Base-by-base conservation (phyloP, 495 filamentous ascomycete species). In the Penicillium soppii region DNA sequence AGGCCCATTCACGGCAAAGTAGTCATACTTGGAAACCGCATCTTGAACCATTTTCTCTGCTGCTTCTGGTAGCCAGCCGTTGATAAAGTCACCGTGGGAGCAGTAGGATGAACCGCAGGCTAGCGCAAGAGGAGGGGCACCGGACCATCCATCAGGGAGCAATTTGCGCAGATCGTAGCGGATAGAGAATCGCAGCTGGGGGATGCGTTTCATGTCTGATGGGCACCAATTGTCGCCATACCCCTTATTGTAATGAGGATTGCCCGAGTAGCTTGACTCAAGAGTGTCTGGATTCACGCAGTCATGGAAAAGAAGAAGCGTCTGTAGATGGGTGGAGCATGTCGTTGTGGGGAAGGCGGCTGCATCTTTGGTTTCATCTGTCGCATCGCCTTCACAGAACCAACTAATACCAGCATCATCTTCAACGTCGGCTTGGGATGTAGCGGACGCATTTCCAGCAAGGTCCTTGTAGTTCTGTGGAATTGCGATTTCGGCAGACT, bases 41-140 rank as follows among this genome's bases (percentile, higher is more conserved):
- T 48, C 48, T 23, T 43, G 0, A 54, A 32, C 59, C 29, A 62
- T 62, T 7, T 58, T 58, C 48, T 62, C 51, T 10, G 59, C 59
- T n/a, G 59, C 59, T 38, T 58, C 59, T n/a, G 53, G 48, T 22
- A 47, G 36, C 54, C 59, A 62, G 6, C 59, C 59, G 12, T 56
- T 58, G 44, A 62, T 53, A 33, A 58, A 62, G 25, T 62, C 59
- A 3, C 52, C 59, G 21, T 62, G 59, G 13, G 41, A 45, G 25
- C 52, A 58, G 49, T 62, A 62, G 1, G 54, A 54, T 6, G 42
- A 40, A 1, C 59, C 59, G 47, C 54, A 58, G 21, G 54, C 45
- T 9, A 62, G 49, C 39, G 47, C 44, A 20, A 62, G 35, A 16
- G 54, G 59, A 7, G 59, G 43, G 10, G 40, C 19, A 5, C 54